Conservation (phyloP, 1,284 basidiomycete species). For the Mycena sp. region DNA sequence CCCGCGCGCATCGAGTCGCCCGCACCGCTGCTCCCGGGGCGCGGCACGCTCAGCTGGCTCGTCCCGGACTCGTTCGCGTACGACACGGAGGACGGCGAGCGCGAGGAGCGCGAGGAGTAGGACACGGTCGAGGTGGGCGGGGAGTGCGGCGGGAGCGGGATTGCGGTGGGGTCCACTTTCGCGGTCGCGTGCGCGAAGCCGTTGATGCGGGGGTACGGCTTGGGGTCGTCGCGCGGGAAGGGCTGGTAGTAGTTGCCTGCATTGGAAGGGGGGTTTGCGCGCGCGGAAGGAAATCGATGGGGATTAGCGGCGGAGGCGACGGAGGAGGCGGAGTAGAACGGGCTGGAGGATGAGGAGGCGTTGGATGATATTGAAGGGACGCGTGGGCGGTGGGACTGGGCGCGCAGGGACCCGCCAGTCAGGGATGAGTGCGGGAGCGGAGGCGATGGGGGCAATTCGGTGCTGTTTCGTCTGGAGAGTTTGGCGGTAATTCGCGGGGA, state of each 20-base stretch:
- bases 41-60: constrained; percentile 41
- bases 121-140: constrained; percentile 78
- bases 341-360: constrained; percentile 46
- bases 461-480: constrained; percentile 50
- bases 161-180: constrained; percentile 63
- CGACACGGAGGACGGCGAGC: constrained; percentile 62
- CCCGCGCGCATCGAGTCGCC: constrained; percentile 39
- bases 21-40: background rate
- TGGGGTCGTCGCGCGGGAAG: constrained; percentile 47
- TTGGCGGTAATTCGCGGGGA: constrained; percentile 67
- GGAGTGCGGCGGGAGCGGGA: constrained; percentile 72
- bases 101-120: constrained; percentile 75
- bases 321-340: constrained; percentile 65
- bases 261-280: constrained; percentile 49
- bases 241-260: constrained; percentile 49
- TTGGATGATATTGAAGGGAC: constrained; percentile 58
- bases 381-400: constrained; percentile 48
- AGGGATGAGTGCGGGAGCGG: constrained; percentile 45
- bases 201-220: constrained; percentile 22
- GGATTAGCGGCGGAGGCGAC: constrained; percentile 65
- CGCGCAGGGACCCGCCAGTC: constrained; percentile 16
- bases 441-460: constrained; percentile 41
- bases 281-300: constrained; percentile 58
- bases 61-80: constrained; percentile 44
- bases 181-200: constrained; percentile 34